phyloP scores from a whole-genome alignment of 148 eudicot species.

The Rhododendron williamsianum region DNA sequence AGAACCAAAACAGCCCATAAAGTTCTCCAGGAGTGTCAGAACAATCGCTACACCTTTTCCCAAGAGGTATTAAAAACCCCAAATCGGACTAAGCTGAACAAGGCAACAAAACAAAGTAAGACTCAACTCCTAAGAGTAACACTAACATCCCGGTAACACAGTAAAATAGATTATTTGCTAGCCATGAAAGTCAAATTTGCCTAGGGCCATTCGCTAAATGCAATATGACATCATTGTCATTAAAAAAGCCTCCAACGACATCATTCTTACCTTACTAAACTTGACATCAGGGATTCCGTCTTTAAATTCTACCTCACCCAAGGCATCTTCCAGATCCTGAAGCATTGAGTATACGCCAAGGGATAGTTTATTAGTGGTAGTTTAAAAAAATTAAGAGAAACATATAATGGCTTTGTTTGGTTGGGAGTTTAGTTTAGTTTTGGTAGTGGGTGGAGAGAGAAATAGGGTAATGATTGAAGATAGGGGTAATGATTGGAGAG shows the following conservation, averaged over 20 bases:
- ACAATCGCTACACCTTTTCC: background rate
- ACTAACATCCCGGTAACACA: background rate
- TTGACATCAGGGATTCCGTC: conserved; percentile 90
- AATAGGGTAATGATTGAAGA: no score
- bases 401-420: no score
- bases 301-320: conserved; percentile 69
- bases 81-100: background rate
- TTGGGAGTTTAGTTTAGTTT: no score
- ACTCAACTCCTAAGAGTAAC: background rate
- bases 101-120: background rate
- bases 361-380: background rate
- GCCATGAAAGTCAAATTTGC: background rate
- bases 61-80: background rate
- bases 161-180: background rate
- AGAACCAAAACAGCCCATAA: background rate
- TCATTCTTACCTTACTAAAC: conserved; percentile 74
- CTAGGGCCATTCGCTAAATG: background rate
- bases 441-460: no score
- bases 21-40: background rate
- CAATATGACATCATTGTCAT: background rate
- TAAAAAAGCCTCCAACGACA: background rate
- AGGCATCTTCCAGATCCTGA: conserved; percentile 84
- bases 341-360: conserved; percentile 4
- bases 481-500: no score
- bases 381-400: no score